Percentiles rank a stretch among this genome's conserved stretches.
Conservation (phyloP, 371 early-diverging fungal species). For the Lichtheimia hyalospora region DNA sequence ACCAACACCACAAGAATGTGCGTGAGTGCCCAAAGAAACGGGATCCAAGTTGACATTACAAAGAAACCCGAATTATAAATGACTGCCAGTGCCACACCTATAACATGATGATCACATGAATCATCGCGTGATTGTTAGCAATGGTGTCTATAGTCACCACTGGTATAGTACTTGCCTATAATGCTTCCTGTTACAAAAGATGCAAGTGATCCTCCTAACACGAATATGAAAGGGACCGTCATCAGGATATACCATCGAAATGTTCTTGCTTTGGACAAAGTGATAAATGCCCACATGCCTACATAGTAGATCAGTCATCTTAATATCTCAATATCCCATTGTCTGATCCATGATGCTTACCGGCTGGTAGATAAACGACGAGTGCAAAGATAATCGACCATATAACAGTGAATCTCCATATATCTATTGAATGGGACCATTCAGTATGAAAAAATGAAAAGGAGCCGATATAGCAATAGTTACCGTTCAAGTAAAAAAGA, state of each 20-base stretch:
- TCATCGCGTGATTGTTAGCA: no score
- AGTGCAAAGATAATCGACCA: constrained; percentile 50
- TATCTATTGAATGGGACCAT: constrained; percentile 21
- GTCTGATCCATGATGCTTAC: constrained; percentile 15
- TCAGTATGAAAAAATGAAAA: neutral
- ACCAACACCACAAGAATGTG: constrained; percentile 62
- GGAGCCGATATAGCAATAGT: neutral
- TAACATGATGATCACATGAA: no score
- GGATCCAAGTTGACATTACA: constrained; percentile 72
- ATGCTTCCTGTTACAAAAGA: constrained; percentile 61
- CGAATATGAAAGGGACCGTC: constrained; percentile 51
- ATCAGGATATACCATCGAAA: constrained; percentile 51
- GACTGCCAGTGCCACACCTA: constrained; percentile 59
- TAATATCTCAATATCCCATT: no score
- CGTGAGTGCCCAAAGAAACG: constrained; percentile 66
- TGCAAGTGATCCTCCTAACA: constrained; percentile 55
- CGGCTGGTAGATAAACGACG: constrained; percentile 44
- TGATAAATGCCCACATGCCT: constrained; percentile 40
- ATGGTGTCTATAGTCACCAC: no score
- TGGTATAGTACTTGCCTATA: constrained; percentile 39
- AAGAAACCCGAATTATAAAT: constrained; percentile 67
- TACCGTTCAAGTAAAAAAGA: constrained; percentile 44
- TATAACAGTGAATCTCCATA: constrained; percentile 48
- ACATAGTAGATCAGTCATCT: neutral
- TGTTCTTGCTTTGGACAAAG: constrained; percentile 52